Evolutionary conservation across 2,329 filamentous ascomycete genomes (phyloP).

Genomic region (Cadophora sp.): DNA sequence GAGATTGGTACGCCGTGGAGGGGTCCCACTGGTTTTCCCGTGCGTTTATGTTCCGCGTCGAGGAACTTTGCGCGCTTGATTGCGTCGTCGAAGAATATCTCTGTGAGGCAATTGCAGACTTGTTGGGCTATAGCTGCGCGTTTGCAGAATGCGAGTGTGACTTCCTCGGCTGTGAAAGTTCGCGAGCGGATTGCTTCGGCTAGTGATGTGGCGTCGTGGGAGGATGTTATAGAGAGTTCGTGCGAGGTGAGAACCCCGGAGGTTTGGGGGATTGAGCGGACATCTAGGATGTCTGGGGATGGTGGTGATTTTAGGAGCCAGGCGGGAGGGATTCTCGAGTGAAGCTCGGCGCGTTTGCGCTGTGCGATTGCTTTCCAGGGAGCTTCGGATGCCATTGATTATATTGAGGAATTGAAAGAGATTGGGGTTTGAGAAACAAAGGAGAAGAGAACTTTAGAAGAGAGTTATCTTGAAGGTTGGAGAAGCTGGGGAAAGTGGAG

Average conservation of each 20-base stretch:
- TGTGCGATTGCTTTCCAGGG: constrained; percentile 38
- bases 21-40: constrained; percentile 58
- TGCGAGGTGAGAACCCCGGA: constrained; percentile 37
- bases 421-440: neutral
- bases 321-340: constrained; percentile 39
- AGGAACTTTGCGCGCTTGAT: constrained; percentile 52
- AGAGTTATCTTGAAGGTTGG: neutral
- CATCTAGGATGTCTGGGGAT: constrained; percentile 32
- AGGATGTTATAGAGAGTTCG: constrained; percentile 43
- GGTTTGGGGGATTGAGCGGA: constrained; percentile 36
- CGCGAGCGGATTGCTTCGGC: constrained; percentile 33
- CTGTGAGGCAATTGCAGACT: constrained; percentile 52
- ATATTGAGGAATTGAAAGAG: neutral
- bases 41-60: constrained; percentile 51
- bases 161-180: constrained; percentile 44
- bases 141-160: constrained; percentile 57
- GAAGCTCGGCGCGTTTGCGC: constrained; percentile 40
- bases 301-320: constrained; percentile 40
- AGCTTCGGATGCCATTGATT: constrained; percentile 29
- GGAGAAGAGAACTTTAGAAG: neutral
- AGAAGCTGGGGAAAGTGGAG: constrained; percentile 12
- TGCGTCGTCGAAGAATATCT: constrained; percentile 58
- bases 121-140: constrained; percentile 58
- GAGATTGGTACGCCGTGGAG: constrained; percentile 66
- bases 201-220: constrained; percentile 42